phyloP scores from a whole-genome alignment of 1,284 basidiomycete genomes.

The Sanghuangporus weigelae region DNA sequence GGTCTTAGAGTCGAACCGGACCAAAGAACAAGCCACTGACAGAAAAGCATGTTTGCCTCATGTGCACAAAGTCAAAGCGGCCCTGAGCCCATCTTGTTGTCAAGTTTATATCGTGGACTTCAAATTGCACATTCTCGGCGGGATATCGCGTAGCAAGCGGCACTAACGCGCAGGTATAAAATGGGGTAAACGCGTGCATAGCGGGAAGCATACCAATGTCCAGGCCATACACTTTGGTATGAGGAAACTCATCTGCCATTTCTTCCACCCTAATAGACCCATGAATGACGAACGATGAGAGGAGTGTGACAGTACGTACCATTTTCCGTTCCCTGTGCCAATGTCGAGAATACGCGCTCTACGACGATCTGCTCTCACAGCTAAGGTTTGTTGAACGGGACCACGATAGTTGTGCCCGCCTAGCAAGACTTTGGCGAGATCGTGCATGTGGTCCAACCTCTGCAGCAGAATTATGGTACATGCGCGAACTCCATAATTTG shows the following conservation, averaged over 20 bases:
- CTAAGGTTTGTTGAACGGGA: conserved; percentile 49
- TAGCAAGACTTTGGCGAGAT: conserved; percentile 41
- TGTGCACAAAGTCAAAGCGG: conserved; percentile 59
- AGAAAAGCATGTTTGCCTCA: conserved; percentile 50
- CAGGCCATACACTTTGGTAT: conserved; percentile 58
- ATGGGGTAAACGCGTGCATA: conserved; percentile 15
- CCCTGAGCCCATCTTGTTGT: conserved; percentile 42
- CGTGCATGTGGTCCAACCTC: conserved; percentile 27
- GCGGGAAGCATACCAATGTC: conserved; percentile 54
- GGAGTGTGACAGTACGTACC: conserved; percentile 35
- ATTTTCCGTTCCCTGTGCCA: conserved; percentile 65
- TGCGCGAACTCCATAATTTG: conserved; percentile 20
- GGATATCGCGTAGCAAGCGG: conserved; percentile 63
- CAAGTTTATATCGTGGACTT: conserved; percentile 54
- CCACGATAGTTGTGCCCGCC: conserved; percentile 51
- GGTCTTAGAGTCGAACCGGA: conserved; percentile 11
- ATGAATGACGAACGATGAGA: conserved; percentile 1
- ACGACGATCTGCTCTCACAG: conserved; percentile 27
- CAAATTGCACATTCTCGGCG: conserved; percentile 52
- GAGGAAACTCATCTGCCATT: conserved; percentile 60
- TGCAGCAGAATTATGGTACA: background rate
- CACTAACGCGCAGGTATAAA: conserved; percentile 34
- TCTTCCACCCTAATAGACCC: conserved; percentile 52
- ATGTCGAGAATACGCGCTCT: conserved; percentile 56
- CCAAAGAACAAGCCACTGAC: conserved; percentile 35